A percentile compares a stretch with the other conserved stretches of the same genome.
These are phyloP conservation scores for Arabis alpina DNA, from an alignment of 345 rosid species.

Conservation along the genomic window DNA sequence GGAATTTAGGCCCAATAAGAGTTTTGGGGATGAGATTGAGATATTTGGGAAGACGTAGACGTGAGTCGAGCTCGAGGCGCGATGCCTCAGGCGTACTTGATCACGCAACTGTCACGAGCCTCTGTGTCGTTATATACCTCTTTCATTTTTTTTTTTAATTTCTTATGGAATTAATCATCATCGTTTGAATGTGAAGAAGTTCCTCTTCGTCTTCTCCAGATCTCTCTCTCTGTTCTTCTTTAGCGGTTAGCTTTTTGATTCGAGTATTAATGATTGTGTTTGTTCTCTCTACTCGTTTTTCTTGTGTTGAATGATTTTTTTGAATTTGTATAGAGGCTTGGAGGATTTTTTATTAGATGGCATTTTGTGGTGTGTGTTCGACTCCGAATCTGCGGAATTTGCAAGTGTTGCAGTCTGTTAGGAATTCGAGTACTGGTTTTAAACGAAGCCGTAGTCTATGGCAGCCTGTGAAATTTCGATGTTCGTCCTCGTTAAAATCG, in stretches of 20 bases:
- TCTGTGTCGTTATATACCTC: conserved; percentile 41
- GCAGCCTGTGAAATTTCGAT: conserved; percentile 36
- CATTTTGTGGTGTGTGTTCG: conserved; percentile 51
- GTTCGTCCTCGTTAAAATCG: conserved; percentile 51
- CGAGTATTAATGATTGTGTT: conserved; percentile 26
- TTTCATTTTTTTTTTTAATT: neutral
- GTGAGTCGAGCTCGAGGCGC: conserved; percentile 64
- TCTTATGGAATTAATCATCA: neutral
- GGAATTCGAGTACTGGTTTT: conserved; percentile 43
- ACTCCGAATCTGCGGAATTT: conserved; percentile 47
- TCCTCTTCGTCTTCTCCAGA: conserved; percentile 14
- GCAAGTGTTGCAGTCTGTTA: conserved; percentile 40
- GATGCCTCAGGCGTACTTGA: conserved; percentile 45
- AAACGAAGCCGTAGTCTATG: conserved; percentile 26
- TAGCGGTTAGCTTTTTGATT: conserved; percentile 28
- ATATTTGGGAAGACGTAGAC: conserved; percentile 55
- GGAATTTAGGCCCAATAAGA: neutral
- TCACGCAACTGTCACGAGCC: conserved; percentile 79
- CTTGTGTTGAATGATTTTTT: neutral
- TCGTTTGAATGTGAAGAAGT: conserved; percentile 31
- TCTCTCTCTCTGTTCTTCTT: neutral
- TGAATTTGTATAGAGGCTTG: no score
- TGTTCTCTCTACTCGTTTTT: neutral
- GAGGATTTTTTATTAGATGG: conserved; percentile 41
- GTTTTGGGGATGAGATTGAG: conserved; percentile 26